Percentiles rank a stretch among this genome's conserved stretches.
These are phyloP conservation scores for Phytophthora pseudosyringae DNA, from an alignment of 352 stramenopile genomes.

Conservation along the genomic window DNA sequence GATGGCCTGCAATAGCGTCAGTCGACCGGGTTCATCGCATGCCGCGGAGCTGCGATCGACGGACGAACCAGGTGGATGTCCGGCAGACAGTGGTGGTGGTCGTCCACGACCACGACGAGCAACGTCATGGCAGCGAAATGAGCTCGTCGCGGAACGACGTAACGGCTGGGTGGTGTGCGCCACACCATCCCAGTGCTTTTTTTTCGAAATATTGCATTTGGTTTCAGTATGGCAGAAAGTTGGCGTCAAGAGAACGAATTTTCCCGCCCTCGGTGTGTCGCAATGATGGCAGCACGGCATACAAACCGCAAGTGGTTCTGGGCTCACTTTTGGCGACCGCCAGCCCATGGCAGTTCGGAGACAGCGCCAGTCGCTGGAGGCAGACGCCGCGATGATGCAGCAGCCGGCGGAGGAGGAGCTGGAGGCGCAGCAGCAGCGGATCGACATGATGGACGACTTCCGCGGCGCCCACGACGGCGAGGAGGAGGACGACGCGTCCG, in stretches of 20 bases:
- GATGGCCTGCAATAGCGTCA: constrained; percentile 56
- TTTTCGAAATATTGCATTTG: constrained; percentile 25
- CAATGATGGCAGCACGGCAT: not conserved
- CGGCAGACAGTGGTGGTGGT: constrained; percentile 81
- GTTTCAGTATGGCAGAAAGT: constrained; percentile 20
- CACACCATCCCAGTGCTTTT: constrained; percentile 4
- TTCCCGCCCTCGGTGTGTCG: constrained; percentile 15
- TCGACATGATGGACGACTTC: constrained; percentile 39
- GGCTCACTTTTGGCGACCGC: not conserved
- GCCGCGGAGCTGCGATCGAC: constrained; percentile 2
- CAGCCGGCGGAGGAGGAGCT: constrained; percentile 17
- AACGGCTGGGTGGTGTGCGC: constrained; percentile 1
- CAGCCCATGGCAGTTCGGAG: constrained; percentile 19
- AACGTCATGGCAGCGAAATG: constrained; percentile 18
- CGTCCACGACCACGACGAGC: constrained; percentile 69
- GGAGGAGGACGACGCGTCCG: constrained; percentile 27
- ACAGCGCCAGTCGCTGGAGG: constrained; percentile 29
- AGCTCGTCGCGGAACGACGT: not conserved
- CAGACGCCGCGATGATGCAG: constrained; percentile 30
- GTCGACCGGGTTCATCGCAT: no score
- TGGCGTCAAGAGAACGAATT: constrained; percentile 14
- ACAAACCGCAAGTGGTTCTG: constrained; percentile 14
- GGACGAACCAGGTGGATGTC: constrained; percentile 66
- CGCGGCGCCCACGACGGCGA: constrained; percentile 16
- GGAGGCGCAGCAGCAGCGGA: constrained; percentile 18